Base-by-base conservation (phyloP, 108 stramenopile species). In the Ochromonas danica region DNA sequence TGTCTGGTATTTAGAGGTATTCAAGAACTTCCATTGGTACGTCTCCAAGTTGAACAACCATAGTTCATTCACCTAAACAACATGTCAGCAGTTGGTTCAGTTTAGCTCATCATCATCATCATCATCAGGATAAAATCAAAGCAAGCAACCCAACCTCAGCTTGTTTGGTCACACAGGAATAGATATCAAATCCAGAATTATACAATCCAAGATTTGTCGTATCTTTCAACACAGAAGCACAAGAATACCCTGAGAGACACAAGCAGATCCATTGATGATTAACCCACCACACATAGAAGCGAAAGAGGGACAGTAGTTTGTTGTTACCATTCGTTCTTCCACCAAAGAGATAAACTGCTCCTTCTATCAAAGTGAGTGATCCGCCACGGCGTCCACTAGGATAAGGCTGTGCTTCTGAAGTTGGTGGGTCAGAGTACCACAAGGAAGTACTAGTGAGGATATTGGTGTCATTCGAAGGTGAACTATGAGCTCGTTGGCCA, bases 271-370 rank as follows among this genome's bases (percentile, higher is more conserved):
- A 22, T 57, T 57, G 33, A 22, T 40, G 17, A 70, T 31, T 14
- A 38, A 70, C 22, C 14, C 67, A 10, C 40, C 67, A 40, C 40
- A 10, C 67, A 70, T 40, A 17, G 17, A 70, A 31, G 51, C 10
- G 17, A 70, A n/a, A n/a, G n/a, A n/a, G n/a, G n/a, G n/a, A n/a
- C n/a, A n/a, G n/a, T n/a, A n/a, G n/a, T n/a, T n/a, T n/a, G 40
- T 70, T 31, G 17, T 40, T 70, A 70, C 67, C 67, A 70, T 70
- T 40, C 17, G 67, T 70, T 70, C 67, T 70, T 70, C 67, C 67
- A 14, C 67, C 67, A 70, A 70, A 70, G 17, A 70, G 14, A 70
- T 70, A 70, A 14, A 70, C 67, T 17, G 10, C 22, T 40, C 40
- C 67, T 17, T 70, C 67, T 10, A 70, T 17, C 40, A 70, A 10